Evolutionary conservation across 1,139 yeast species (phyloP).

Genomic region (Zygoascus hellenicus): DNA sequence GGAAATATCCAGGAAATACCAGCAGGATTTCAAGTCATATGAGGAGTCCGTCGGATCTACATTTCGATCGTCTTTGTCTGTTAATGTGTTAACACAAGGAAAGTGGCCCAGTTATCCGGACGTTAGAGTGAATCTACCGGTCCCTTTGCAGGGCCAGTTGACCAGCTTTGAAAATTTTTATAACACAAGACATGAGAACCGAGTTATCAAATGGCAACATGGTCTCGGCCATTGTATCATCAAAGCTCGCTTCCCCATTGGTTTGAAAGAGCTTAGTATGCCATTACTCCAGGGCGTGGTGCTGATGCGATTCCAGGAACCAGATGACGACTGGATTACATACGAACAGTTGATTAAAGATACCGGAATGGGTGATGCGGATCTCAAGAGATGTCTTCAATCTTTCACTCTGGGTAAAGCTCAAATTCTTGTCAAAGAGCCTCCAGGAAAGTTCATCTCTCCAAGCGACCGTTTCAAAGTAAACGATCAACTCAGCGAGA

Average conservation of each 20-base stretch:
- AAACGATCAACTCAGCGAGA: constrained; percentile 30
- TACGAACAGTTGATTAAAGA: constrained; percentile 22
- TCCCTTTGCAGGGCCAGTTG: constrained; percentile 21
- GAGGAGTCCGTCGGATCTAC: not conserved
- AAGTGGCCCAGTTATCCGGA: constrained; percentile 35
- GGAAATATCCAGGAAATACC: constrained; percentile 22
- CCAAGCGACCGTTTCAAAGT: constrained; percentile 28
- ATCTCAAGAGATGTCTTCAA: constrained; percentile 27
- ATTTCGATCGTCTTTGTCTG: constrained; percentile 22
- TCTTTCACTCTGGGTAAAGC: constrained; percentile 29
- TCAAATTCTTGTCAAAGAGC: constrained; percentile 27
- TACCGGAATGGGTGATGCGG: constrained; percentile 21
- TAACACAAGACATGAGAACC: constrained; percentile 15
- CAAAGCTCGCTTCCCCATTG: constrained; percentile 30
- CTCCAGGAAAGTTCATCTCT: constrained; percentile 22
- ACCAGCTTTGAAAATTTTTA: constrained; percentile 26
- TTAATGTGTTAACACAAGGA: constrained; percentile 29
- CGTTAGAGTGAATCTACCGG: constrained; percentile 27
- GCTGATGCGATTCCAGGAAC: constrained; percentile 28
- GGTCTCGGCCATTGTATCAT: constrained; percentile 30
- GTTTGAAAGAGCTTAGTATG: constrained; percentile 30
- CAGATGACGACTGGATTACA: constrained; percentile 19
- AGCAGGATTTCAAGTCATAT: constrained; percentile 22
- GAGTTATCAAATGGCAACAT: constrained; percentile 32
- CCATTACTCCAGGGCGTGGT: constrained; percentile 31